These are phyloP conservation scores for Chimonanthus praecox DNA, from an alignment of 164 flowering plant species.

Conservation along the genomic window DNA sequence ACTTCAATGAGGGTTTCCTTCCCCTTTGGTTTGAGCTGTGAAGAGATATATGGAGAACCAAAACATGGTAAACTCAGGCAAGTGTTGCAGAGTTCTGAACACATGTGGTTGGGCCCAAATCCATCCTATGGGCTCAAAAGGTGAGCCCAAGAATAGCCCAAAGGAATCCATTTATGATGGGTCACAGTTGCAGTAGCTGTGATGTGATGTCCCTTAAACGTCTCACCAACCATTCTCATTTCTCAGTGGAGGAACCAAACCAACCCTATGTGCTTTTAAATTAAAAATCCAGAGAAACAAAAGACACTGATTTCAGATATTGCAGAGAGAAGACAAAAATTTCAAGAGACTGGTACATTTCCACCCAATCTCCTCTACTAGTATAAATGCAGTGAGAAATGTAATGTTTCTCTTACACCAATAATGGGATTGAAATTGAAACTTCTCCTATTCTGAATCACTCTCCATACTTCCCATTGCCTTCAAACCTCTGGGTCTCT, in stretches of 20 bases:
- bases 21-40: too few species aligned
- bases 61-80: too few species aligned
- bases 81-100: too few species aligned
- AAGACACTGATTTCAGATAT: neutral
- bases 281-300: neutral
- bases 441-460: constrained; percentile 55
- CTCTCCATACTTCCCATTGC: constrained; percentile 86
- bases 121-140: too few species aligned
- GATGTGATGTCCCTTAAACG: too few species aligned
- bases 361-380: neutral
- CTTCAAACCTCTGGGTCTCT: constrained; percentile 91
- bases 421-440: too few species aligned
- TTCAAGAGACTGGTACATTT: neutral
- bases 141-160: too few species aligned
- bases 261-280: neutral
- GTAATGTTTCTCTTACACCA: neutral
- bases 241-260: neutral
- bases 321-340: neutral
- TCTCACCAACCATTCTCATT: neutral
- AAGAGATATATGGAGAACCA: too few species aligned
- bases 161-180: too few species aligned
- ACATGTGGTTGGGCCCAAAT: too few species aligned
- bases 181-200: too few species aligned
- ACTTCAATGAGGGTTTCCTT: too few species aligned
- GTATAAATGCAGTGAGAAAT: neutral